Conservation (phyloP, 805 yeast species). For the Saccharomycopsis fermentans region DNA sequence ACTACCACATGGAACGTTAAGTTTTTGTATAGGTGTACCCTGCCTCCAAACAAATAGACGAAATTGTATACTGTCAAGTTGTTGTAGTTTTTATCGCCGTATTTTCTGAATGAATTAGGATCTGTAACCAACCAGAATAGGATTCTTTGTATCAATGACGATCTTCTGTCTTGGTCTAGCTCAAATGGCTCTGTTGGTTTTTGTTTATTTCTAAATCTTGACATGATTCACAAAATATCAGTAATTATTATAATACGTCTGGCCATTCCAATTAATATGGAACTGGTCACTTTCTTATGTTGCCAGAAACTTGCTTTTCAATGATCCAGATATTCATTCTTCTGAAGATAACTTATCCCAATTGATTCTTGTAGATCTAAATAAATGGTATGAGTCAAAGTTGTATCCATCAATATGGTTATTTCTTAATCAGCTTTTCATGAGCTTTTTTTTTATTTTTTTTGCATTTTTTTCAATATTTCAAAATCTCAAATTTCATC, state of each 20-base stretch:
- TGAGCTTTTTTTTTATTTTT: not conserved
- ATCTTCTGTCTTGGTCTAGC: conserved; percentile 7
- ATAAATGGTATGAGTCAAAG: not conserved
- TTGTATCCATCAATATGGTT: too few species aligned
- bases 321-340: not conserved
- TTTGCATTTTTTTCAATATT: too few species aligned
- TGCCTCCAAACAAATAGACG: conserved; percentile 56
- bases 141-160: conserved; percentile 4
- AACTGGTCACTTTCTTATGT: not conserved
- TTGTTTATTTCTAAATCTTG: not conserved
- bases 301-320: not conserved
- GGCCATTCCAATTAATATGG: too few species aligned
- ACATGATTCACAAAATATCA: conserved; percentile 3
- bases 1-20: conserved; percentile 32
- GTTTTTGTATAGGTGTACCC: conserved; percentile 38
- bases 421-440: not conserved
- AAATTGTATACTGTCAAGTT: conserved; percentile 31
- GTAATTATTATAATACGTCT: not conserved
- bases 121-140: conserved; percentile 6
- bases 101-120: not conserved
- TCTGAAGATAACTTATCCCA: not conserved
- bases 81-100: conserved; percentile 32
- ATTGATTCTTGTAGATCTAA: not conserved
- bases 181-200: not conserved
- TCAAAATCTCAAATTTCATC: too few species aligned